Conservation (phyloP, 331 rosid genomes). For the Malus hybrid region DNA sequence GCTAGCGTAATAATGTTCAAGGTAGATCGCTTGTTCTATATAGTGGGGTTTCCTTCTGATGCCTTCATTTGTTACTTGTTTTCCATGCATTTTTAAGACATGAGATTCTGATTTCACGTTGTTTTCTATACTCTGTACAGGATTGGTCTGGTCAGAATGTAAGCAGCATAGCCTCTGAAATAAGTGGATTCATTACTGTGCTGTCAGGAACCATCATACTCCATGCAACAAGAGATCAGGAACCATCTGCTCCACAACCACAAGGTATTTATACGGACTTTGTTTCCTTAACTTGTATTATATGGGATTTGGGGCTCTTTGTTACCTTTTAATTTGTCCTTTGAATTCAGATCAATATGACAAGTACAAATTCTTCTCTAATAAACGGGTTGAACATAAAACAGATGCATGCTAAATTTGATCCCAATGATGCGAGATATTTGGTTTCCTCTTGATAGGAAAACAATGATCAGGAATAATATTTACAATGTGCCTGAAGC, state of each 20-base stretch:
- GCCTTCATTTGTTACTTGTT: not conserved
- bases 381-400: not conserved
- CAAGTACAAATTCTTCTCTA: not conserved
- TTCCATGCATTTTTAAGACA: not conserved
- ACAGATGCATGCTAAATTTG: not conserved
- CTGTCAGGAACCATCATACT: slow-evolving; percentile 87
- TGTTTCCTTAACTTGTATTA: not conserved
- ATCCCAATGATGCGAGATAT: not conserved
- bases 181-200: slow-evolving; percentile 89
- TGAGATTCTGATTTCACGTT: slow-evolving; percentile 10
- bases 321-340: not conserved
- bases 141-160: slow-evolving; percentile 89
- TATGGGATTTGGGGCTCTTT: not conserved
- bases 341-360: not conserved
- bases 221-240: slow-evolving; percentile 74
- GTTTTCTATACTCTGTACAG: slow-evolving; percentile 31
- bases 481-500: not conserved
- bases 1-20: slow-evolving; percentile 97
- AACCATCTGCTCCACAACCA: slow-evolving; percentile 45
- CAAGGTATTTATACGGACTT: slow-evolving; percentile 42
- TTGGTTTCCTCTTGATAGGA: not conserved
- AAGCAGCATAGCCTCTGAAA: slow-evolving; percentile 77
- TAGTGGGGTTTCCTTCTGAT: slow-evolving; percentile 10
- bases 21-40: slow-evolving; percentile 33
- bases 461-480: not conserved